These are phyloP conservation scores for Hypoxylon perforatum DNA, from an alignment of 495 filamentous ascomycete genomes.

Conservation along the genomic window DNA sequence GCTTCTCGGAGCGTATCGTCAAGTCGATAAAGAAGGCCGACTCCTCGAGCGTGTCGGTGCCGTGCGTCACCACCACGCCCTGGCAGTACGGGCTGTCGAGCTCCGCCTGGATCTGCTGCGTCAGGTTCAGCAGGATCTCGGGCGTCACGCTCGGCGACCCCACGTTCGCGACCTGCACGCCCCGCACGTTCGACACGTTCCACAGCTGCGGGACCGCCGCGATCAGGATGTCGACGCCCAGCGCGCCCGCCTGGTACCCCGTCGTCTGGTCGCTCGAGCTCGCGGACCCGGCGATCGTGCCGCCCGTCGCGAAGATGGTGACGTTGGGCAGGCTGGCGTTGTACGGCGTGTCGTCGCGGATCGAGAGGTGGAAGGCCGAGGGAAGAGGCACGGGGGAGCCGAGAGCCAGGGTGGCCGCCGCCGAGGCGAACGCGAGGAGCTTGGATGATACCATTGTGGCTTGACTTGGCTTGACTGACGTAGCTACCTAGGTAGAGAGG, in stretches of 20 bases:
- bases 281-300: constrained; percentile 60
- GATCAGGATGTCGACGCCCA: constrained; percentile 53
- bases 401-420: constrained; percentile 6
- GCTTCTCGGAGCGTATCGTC: constrained; percentile 59
- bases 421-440: constrained; percentile 9
- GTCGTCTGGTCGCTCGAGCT: constrained; percentile 57
- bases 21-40: constrained; percentile 63
- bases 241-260: constrained; percentile 58
- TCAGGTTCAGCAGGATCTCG: constrained; percentile 55
- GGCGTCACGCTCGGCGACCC: constrained; percentile 54
- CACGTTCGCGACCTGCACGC: constrained; percentile 55
- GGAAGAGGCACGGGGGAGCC: constrained; percentile 24
- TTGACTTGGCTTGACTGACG: not conserved
- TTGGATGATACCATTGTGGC: constrained; percentile 49
- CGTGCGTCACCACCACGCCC: constrained; percentile 62
- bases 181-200: constrained; percentile 59
- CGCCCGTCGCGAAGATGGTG: constrained; percentile 62
- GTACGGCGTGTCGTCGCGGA: constrained; percentile 47
- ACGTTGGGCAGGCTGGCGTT: constrained; percentile 61
- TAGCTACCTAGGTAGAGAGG: no score
- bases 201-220: constrained; percentile 55
- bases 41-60: constrained; percentile 64
- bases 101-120: constrained; percentile 53
- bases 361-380: constrained; percentile 3
- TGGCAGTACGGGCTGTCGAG: constrained; percentile 56